phyloP scores from a whole-genome alignment of 768 basidiomycete species.

The Suillus fuscotomentosus region DNA sequence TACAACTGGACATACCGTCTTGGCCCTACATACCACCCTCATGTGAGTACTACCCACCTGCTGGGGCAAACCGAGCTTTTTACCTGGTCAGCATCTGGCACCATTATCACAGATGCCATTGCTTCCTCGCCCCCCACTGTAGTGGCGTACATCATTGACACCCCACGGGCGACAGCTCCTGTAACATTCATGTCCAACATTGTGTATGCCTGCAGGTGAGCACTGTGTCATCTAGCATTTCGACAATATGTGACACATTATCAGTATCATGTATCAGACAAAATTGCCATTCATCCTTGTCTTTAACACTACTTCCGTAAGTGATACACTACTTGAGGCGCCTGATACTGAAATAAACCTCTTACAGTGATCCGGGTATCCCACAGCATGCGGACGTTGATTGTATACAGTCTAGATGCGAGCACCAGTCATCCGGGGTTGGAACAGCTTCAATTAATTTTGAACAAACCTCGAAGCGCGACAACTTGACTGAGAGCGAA shows the following conservation, averaged over 20 bases:
- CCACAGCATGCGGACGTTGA: too few species aligned
- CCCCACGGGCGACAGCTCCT: slow-evolving; percentile 89
- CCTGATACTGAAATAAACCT: too few species aligned
- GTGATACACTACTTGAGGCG: too few species aligned
- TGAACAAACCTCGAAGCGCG: too few species aligned
- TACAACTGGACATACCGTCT: too few species aligned
- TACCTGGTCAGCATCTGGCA: slow-evolving; percentile 98
- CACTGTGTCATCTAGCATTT: slow-evolving; percentile 10
- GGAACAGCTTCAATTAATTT: too few species aligned
- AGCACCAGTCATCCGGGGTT: too few species aligned
- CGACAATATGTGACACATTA: not conserved
- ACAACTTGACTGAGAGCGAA: too few species aligned
- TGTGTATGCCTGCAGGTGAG: slow-evolving; percentile 96
- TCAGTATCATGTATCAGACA: slow-evolving; percentile 95
- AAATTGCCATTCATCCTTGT: slow-evolving; percentile 96
- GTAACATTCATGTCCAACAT: slow-evolving; percentile 99
- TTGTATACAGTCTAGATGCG: too few species aligned
- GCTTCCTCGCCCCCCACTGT: slow-evolving; percentile 92
- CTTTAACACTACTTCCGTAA: slow-evolving; percentile 64
- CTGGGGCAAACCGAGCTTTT: slow-evolving; percentile 97
- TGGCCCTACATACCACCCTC: too few species aligned
- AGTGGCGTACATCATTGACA: slow-evolving; percentile 96
- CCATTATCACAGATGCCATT: slow-evolving; percentile 97
- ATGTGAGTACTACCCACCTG: too few species aligned
- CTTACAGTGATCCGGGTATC: too few species aligned